Conservation (phyloP, 306 rosid genomes). For the Trifolium dubium region DNA sequence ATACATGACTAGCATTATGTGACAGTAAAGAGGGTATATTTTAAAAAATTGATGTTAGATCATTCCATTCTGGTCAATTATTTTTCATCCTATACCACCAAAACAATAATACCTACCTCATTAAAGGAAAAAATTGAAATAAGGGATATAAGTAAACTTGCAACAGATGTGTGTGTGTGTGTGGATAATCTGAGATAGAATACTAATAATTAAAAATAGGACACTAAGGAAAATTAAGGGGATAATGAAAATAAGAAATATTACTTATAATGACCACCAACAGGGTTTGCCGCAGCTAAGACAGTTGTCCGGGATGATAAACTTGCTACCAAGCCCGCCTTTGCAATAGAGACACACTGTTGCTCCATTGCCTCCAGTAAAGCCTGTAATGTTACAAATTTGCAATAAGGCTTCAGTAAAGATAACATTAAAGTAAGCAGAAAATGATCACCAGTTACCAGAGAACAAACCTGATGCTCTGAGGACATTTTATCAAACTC, state of each 20-base stretch:
- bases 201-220: not conserved
- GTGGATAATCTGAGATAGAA: no score
- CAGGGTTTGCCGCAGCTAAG: constrained; percentile 96
- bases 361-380: constrained; percentile 98
- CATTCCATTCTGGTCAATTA: not conserved
- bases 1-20: constrained; percentile 25
- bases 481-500: constrained; percentile 93
- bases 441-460: constrained; percentile 29
- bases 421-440: constrained; percentile 35
- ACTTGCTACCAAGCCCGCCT: constrained; percentile 97
- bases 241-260: constrained; percentile 27
- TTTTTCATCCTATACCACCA: not conserved
- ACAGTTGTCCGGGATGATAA: constrained; percentile 93
- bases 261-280: constrained; percentile 96
- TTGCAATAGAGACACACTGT: constrained; percentile 96
- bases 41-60: not conserved
- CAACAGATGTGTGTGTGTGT: no score
- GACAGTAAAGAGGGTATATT: constrained; percentile 3
- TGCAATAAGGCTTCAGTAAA: constrained; percentile 34
- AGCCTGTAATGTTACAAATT: constrained; percentile 56
- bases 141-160: constrained; percentile 11
- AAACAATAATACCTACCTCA: not conserved
- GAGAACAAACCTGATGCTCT: constrained; percentile 91
- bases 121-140: constrained; percentile 27
- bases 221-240: constrained; percentile 25